phyloP scores from a whole-genome alignment of 2,329 filamentous ascomycete genomes.

The Talaromyces islandicus region DNA sequence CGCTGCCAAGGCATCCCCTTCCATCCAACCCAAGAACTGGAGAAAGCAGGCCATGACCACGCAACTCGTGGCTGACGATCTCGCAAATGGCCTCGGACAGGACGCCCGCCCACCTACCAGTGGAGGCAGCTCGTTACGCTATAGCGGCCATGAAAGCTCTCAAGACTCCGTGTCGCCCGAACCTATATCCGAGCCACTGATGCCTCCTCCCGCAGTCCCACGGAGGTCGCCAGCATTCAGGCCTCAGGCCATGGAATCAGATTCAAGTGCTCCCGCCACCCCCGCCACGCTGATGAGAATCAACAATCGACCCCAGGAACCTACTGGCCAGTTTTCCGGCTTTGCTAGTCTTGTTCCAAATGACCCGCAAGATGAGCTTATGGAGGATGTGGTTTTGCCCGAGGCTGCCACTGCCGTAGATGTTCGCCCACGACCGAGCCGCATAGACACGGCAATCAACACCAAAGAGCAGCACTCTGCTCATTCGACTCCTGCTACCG shows the following conservation, averaged over 20 bases:
- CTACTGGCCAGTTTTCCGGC: slow-evolving; percentile 29
- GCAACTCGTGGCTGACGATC: slow-evolving; percentile 27
- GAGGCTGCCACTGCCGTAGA: slow-evolving; percentile 57
- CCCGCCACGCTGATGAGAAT: slow-evolving; percentile 84
- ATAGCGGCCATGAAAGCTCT: slow-evolving; percentile 39
- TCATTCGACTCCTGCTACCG: slow-evolving; percentile 51
- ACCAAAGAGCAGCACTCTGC: slow-evolving; percentile 58
- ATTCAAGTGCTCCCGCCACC: slow-evolving; percentile 60
- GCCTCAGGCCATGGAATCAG: slow-evolving; percentile 24
- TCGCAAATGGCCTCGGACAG: slow-evolving; percentile 31
- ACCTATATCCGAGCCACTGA: slow-evolving; percentile 43
- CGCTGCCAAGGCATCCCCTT: slow-evolving; percentile 39
- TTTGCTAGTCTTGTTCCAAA: slow-evolving; percentile 30
- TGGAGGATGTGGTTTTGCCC: slow-evolving; percentile 65
- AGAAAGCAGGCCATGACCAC: slow-evolving; percentile 26
- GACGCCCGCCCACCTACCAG: slow-evolving; percentile 22
- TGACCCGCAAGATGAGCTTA: slow-evolving; percentile 48
- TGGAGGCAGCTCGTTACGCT: slow-evolving; percentile 24
- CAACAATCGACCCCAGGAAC: slow-evolving; percentile 40
- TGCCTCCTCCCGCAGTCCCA: slow-evolving; percentile 45
- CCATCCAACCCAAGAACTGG: slow-evolving; percentile 34
- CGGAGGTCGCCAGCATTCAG: slow-evolving; percentile 35
- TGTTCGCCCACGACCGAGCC: slow-evolving; percentile 42
- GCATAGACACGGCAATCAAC: slow-evolving; percentile 44
- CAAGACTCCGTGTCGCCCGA: slow-evolving; percentile 46